phyloP scores from a whole-genome alignment of 2,329 filamentous ascomycete species.

The Ceratocystis alfenasii region DNA sequence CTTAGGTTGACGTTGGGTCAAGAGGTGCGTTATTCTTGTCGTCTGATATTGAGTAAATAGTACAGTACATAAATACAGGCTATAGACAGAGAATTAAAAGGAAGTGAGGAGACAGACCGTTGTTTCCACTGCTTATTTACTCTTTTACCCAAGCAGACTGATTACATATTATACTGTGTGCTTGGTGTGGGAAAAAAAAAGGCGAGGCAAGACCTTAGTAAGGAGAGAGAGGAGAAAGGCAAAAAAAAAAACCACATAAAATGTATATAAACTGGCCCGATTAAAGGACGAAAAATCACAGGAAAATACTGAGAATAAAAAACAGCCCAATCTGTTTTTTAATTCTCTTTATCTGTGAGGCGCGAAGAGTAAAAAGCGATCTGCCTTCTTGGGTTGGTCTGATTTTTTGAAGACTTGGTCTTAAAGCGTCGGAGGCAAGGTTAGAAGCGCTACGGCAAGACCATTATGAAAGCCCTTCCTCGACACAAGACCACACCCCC shows the following conservation, averaged over 20 bases:
- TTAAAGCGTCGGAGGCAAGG: constrained; percentile 2
- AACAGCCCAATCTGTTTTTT: neutral
- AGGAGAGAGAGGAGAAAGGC: neutral
- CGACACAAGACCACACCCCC: neutral
- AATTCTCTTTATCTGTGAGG: constrained; percentile 10
- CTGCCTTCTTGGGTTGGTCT: constrained; percentile 4
- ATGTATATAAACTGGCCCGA: neutral
- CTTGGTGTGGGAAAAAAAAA: neutral
- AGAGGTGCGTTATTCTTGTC: neutral
- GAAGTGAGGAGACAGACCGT: too few species aligned
- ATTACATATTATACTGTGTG: neutral
- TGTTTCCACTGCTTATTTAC: neutral
- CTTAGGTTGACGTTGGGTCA: neutral
- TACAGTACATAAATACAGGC: neutral
- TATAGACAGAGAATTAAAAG: too few species aligned
- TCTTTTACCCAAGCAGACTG: neutral
- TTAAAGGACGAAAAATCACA: neutral
- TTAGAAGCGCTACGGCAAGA: constrained; percentile 9
- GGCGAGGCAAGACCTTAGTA: neutral
- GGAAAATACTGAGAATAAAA: neutral
- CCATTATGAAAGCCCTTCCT: constrained; percentile 3
- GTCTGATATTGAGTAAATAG: neutral
- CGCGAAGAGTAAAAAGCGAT: neutral
- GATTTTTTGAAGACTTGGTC: constrained; percentile 10
- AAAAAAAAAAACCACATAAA: neutral